These are phyloP conservation scores for Chionographis japonica DNA, from an alignment of 106 monocot species.

Conservation along the genomic window DNA sequence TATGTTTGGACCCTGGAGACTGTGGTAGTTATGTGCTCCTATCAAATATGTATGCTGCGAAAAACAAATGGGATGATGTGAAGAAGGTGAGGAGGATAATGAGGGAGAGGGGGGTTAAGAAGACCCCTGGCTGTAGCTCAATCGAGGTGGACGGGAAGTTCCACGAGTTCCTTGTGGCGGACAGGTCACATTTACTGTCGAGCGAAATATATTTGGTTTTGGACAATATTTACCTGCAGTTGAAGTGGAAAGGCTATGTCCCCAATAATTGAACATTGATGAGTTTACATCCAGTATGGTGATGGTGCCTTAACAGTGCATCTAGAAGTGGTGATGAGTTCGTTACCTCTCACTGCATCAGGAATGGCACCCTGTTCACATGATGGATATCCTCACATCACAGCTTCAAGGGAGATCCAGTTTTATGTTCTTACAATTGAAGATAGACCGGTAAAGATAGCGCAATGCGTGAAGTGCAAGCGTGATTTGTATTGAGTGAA, in stretches of 20 bases:
- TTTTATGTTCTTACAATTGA: no score
- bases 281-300: no score
- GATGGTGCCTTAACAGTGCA: no score
- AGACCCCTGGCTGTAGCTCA: slow-evolving; percentile 58
- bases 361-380: no score
- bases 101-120: slow-evolving; percentile 51
- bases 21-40: slow-evolving; percentile 64
- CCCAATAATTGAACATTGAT: background rate
- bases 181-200: slow-evolving; percentile 37
- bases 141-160: slow-evolving; percentile 55
- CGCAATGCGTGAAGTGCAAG: no score
- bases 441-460: no score
- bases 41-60: slow-evolving; percentile 45
- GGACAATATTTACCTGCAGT: slow-evolving; percentile 31
- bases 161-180: slow-evolving; percentile 49
- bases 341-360: no score
- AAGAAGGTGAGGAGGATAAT: slow-evolving; percentile 47
- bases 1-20: slow-evolving; percentile 42
- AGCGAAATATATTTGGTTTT: slow-evolving; percentile 34
- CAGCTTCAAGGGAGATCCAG: no score
- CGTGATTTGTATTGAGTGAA: no score
- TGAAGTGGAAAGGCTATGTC: slow-evolving; percentile 19
- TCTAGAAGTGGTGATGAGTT: no score
- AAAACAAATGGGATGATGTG: slow-evolving; percentile 53
- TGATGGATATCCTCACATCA: no score